Base-by-base conservation (phyloP, 31 red algal species). In the Asparagopsis taxiformis region DNA sequence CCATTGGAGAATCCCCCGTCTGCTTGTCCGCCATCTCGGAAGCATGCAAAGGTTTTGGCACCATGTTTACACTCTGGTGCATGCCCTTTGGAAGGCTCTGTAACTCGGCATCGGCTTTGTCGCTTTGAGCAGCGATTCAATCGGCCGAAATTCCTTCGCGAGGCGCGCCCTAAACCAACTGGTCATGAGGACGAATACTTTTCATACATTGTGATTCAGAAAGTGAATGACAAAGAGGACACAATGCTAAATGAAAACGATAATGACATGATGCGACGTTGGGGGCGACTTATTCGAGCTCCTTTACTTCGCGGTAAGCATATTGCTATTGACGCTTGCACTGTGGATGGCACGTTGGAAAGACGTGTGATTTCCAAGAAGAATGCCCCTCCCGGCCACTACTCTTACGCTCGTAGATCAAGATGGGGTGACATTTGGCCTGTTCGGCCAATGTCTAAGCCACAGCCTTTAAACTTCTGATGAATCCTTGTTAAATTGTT, bases 371-470 rank as follows among this genome's bases (percentile, higher is more conserved):
- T 76, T 17, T 67, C 70, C 22, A 86, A 75, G 59, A 69, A 67
- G 28, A 75, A 59, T 30, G 70, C 70, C 7, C 41, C 13, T 33
- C 49, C 30, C n/a, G 81, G 60, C 19, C 35, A 75, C 26, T 86
- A 64, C 49, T 36, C 81, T 2, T 13, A 3, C 5, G 81, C 81
- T 3, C 68, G 81, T 2, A 44, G 54, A 31, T 68, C 63, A 3
- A 65, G 55, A 60, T 86, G 81, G 81, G 81, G 81, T 57, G 81
- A 86, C 22, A 34, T 86, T 48, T 86, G 81, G 81, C 62, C 70
- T 46, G 41, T 26, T 24, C 39, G 39, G 56, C 81, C 81, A 2
- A 39, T 26, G 3, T 55, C 70, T 16, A 75, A 75, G 49, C 48
- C 52, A 10, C 62, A 68, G 26, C 7, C 43, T n/a, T 2, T 86